Evolutionary conservation across 2,329 filamentous ascomycete species (phyloP).

Genomic region (Neofusicoccum sp.): DNA sequence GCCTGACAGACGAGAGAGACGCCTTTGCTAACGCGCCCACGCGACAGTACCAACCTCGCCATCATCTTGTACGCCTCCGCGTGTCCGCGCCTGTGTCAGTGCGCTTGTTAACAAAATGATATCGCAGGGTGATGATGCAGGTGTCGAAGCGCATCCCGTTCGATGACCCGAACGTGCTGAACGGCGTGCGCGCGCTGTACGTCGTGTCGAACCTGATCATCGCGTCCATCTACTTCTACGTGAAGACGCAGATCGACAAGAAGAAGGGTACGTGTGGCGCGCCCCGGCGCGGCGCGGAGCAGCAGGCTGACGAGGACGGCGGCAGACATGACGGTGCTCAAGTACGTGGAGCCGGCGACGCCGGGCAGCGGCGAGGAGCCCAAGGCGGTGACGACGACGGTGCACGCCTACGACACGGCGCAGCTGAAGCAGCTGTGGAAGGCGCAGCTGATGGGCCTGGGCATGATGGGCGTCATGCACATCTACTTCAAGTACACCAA

Average conservation of each 20-base stretch:
- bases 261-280: conserved; percentile 77
- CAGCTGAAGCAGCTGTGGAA: conserved; percentile 86
- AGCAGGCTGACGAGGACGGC: neutral
- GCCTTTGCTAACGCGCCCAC: conserved; percentile 25
- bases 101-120: conserved; percentile 1
- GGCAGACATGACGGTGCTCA: conserved; percentile 90
- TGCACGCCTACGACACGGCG: conserved; percentile 87
- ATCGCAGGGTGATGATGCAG: conserved; percentile 76
- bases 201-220: conserved; percentile 79
- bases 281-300: neutral
- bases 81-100: neutral
- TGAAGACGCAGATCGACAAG: conserved; percentile 81
- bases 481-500: conserved; percentile 99
- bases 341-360: conserved; percentile 94
- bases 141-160: conserved; percentile 94
- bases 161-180: conserved; percentile 74
- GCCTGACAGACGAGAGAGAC: neutral
- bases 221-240: conserved; percentile 77
- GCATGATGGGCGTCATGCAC: conserved; percentile 99
- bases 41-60: conserved; percentile 76
- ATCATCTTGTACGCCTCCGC: conserved; percentile 66
- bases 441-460: conserved; percentile 89
- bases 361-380: conserved; percentile 93
- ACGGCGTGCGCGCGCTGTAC: conserved; percentile 63
- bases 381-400: conserved; percentile 93